Base-by-base conservation (phyloP, 352 stramenopile species). In the Plasmopara viticola region DNA sequence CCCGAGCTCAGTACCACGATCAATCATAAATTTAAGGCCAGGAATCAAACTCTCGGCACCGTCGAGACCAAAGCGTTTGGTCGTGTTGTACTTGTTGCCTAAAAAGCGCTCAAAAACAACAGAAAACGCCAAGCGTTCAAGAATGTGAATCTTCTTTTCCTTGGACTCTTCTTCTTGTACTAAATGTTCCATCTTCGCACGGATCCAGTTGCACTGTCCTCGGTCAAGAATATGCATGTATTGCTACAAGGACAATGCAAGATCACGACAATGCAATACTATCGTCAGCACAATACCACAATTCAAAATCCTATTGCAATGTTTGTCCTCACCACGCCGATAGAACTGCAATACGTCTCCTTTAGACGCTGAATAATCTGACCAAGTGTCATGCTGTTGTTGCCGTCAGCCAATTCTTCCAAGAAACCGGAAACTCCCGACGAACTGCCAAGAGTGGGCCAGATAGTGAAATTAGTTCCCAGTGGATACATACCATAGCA, bases 61-160 rank as follows among this genome's bases (percentile, higher is more conserved):
- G 68, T 99, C 96, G 17, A 99, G 74, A 44, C 95, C 95, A 69
- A 99, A 99, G 42, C 95, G 84, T 68, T 99, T 99, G 39, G 93
- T 97, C 18, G 96, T 99, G 77, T 98, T 99, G 79, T 98, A 99
- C 73, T 99, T 99, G 62, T 97, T 94, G 38, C 86, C 90, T 20
- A 99, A 68, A 70, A 98, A 98, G 51, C 81, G 96, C 72, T 99
- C 96, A 75, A 99, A 99, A n/a, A 96, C 95, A 56, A 99, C 95
- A 9, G 95, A 96, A 71, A 97, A 98, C 47, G 92, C 94, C 13
- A 99, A 66, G n/a, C 95, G 85, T 63, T 98, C 95, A 44, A 97
- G 90, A 63, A 99, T 97, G 71, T 98, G 94, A 51, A 97, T 66
- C 68, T 97, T 95, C 66, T 98, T 98, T 48, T 97, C 82, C 65